These are phyloP conservation scores for Salvia sclarea DNA, from an alignment of 305 asterid genomes.

Conservation along the genomic window DNA sequence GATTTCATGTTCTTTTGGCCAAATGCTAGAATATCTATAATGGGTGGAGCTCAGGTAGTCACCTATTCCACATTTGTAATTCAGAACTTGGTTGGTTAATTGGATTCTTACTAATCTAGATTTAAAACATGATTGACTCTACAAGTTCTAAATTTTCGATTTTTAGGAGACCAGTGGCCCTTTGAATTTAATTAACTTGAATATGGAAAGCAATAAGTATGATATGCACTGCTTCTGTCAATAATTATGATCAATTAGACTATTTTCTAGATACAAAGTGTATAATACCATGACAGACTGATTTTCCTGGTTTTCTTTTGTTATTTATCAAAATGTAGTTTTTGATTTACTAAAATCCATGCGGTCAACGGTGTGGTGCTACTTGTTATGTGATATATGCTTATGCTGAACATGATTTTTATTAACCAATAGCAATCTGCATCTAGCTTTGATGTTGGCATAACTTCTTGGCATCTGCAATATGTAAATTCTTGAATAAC, in stretches of 20 bases:
- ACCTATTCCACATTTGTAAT: background rate
- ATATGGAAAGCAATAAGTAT: background rate
- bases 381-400: background rate
- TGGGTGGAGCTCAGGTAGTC: constrained; percentile 98
- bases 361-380: background rate
- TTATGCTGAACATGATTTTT: background rate
- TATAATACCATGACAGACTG: background rate
- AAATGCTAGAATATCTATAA: constrained; percentile 90
- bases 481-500: background rate
- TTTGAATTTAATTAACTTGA: background rate
- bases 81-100: background rate
- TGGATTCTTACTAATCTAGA: background rate
- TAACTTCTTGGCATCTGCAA: background rate
- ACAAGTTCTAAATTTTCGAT: background rate
- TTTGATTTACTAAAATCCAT: background rate
- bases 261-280: background rate
- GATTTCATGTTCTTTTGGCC: constrained; percentile 97
- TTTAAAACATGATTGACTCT: background rate
- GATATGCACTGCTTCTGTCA: background rate
- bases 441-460: background rate
- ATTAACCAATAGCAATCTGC: background rate
- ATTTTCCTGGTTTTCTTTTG: background rate
- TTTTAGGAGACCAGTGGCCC: background rate
- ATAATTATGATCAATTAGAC: background rate
- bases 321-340: background rate